Evolutionary conservation across 768 basidiomycete species (phyloP).

Genomic region (Serendipita sp.): DNA sequence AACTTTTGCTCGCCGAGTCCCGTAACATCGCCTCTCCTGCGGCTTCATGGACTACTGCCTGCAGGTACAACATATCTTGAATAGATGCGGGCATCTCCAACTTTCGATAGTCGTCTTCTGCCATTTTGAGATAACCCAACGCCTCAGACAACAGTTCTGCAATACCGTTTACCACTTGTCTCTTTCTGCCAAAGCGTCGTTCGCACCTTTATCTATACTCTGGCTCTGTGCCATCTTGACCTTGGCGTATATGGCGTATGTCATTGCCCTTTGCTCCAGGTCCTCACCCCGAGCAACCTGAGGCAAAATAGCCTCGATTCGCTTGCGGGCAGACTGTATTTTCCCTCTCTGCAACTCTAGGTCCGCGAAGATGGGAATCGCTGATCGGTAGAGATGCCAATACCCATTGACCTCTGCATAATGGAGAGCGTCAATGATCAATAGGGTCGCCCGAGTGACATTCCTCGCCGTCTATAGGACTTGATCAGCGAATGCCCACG

Average conservation of each 20-base stretch:
- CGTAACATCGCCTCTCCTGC: conserved; percentile 39
- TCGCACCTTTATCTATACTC: conserved; percentile 23
- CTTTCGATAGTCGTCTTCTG: conserved; percentile 48
- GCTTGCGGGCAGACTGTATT: conserved; percentile 43
- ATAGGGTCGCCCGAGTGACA: conserved; percentile 43
- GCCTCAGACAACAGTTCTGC: conserved; percentile 36
- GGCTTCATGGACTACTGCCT: conserved; percentile 59
- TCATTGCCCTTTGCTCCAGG: conserved; percentile 59
- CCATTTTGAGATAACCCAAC: conserved; percentile 40
- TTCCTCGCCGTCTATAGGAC: conserved; percentile 43
- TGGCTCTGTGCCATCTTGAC: conserved; percentile 42
- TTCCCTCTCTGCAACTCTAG: conserved; percentile 63
- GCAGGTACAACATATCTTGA: conserved; percentile 55
- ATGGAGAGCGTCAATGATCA: conserved; percentile 59
- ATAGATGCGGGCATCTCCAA: conserved; percentile 45
- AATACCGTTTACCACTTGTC: conserved; percentile 17
- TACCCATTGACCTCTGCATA: conserved; percentile 64
- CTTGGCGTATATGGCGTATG: conserved; percentile 56
- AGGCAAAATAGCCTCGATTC: conserved; percentile 69
- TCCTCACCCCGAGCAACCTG: conserved; percentile 59
- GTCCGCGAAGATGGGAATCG: conserved; percentile 60
- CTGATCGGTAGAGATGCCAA: conserved; percentile 49
- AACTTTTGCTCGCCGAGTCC: conserved; percentile 39
- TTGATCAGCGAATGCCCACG: neutral
- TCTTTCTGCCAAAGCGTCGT: neutral